Evolutionary conservation across 1,284 basidiomycete genomes (phyloP).

Genomic region (Irpex sp.): DNA sequence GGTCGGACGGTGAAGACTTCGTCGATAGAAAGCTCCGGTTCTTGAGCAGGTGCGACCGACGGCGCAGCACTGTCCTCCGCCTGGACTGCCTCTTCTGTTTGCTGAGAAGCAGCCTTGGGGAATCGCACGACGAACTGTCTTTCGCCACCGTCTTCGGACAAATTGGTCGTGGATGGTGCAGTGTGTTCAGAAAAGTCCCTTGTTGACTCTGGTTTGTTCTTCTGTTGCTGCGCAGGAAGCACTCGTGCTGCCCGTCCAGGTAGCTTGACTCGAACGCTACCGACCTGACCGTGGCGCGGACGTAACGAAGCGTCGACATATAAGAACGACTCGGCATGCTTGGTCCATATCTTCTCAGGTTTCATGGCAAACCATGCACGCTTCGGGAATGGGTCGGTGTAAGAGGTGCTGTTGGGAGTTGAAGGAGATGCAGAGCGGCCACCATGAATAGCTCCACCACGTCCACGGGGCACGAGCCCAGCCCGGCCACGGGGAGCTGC

Average conservation of each 20-base stretch:
- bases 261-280: conserved; percentile 56
- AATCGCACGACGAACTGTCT: conserved; percentile 51
- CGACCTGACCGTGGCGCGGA: conserved; percentile 49
- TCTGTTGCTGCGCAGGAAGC: conserved; percentile 21
- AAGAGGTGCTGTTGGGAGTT: conserved; percentile 12
- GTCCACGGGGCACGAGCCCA: conserved; percentile 33
- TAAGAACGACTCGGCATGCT: conserved; percentile 70
- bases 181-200: conserved; percentile 12
- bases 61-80: conserved; percentile 19
- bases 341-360: conserved; percentile 76
- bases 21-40: conserved; percentile 40
- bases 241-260: conserved; percentile 39
- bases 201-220: conserved; percentile 9
- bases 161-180: conserved; percentile 14
- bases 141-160: conserved; percentile 38
- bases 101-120: conserved; percentile 37
- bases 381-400: conserved; percentile 27
- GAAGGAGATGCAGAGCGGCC: conserved; percentile 22
- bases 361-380: conserved; percentile 69
- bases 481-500: conserved; percentile 35
- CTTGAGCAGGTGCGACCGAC: conserved; percentile 19
- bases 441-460: conserved; percentile 41
- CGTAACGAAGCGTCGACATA: conserved; percentile 58
- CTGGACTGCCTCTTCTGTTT: conserved; percentile 15
- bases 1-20: conserved; percentile 57